Percentiles rank a stretch among this genome's conserved stretches.
These are phyloP conservation scores for Gnetum montanum DNA, from an alignment of 75 land plant genomes.

Conservation along the genomic window DNA sequence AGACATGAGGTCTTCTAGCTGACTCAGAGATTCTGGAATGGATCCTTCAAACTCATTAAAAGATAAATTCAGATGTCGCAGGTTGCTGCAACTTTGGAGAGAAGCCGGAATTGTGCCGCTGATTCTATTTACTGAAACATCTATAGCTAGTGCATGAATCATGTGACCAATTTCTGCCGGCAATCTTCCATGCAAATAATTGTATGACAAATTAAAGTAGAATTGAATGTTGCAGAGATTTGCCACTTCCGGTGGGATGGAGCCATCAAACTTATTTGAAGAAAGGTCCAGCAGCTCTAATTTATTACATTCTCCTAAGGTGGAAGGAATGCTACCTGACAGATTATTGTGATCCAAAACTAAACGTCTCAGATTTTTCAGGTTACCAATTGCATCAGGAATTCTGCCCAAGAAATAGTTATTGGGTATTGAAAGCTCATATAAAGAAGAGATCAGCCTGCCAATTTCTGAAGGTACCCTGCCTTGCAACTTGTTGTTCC, in stretches of 20 bases:
- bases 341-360: too few species aligned
- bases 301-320: too few species aligned
- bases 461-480: not conserved
- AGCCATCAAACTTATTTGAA: not conserved
- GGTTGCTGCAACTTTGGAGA: conserved; percentile 9
- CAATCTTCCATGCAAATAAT: conserved; percentile 5
- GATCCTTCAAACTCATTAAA: conserved; percentile 13
- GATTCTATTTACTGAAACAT: conserved; percentile 25
- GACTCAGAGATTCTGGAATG: conserved; percentile 13
- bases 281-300: not conserved
- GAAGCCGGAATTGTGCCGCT: conserved; percentile 19
- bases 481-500: not conserved
- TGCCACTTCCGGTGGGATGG: not conserved
- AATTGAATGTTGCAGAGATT: not conserved
- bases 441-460: not conserved
- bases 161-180: conserved; percentile 15
- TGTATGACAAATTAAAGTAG: conserved; percentile 19
- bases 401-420: not conserved
- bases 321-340: too few species aligned
- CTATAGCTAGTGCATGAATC: conserved; percentile 12
- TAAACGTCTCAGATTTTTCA: not conserved
- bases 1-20: conserved; percentile 3
- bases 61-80: conserved; percentile 17
- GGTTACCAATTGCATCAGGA: not conserved
- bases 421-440: not conserved